phyloP scores from a whole-genome alignment of 495 filamentous ascomycete species.

The Talaromyces proteolyticus region DNA sequence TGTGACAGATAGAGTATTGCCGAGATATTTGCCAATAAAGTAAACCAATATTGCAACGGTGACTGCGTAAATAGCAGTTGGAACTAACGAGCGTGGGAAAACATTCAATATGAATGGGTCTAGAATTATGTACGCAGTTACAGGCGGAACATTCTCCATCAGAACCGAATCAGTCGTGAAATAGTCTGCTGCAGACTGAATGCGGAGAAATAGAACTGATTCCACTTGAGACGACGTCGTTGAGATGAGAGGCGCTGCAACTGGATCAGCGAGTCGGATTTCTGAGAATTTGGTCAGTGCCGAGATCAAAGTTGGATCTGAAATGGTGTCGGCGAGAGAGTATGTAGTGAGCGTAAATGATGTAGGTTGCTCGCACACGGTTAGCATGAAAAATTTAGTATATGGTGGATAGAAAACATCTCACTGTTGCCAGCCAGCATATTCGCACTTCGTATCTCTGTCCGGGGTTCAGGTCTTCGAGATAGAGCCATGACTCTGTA shows the following conservation, averaged over 20 bases:
- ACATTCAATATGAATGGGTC: constrained; percentile 76
- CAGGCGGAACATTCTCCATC: constrained; percentile 70
- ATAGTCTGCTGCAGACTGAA: constrained; percentile 77
- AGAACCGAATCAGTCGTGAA: constrained; percentile 65
- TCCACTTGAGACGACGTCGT: constrained; percentile 17
- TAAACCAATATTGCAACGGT: constrained; percentile 48
- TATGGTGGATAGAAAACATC: constrained; percentile 24
- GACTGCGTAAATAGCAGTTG: constrained; percentile 56
- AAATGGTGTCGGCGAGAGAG: constrained; percentile 50
- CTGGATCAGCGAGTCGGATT: constrained; percentile 29
- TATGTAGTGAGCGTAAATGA: constrained; percentile 64
- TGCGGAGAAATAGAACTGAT: constrained; percentile 71
- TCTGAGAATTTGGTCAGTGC: constrained; percentile 60
- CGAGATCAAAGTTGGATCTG: constrained; percentile 53
- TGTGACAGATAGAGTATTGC: not conserved
- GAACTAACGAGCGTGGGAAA: constrained; percentile 63
- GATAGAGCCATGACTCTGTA: constrained; percentile 70
- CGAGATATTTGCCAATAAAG: constrained; percentile 32
- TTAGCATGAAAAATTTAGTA: too few species aligned
- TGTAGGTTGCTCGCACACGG: constrained; percentile 73
- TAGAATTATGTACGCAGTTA: constrained; percentile 79
- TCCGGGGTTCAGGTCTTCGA: constrained; percentile 65
- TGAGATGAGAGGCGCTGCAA: not conserved
- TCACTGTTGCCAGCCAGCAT: constrained; percentile 90
- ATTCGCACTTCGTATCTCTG: constrained; percentile 88